Evolutionary conservation across 805 yeast genomes (phyloP).

Genomic region (Yarrowia keelungensis): DNA sequence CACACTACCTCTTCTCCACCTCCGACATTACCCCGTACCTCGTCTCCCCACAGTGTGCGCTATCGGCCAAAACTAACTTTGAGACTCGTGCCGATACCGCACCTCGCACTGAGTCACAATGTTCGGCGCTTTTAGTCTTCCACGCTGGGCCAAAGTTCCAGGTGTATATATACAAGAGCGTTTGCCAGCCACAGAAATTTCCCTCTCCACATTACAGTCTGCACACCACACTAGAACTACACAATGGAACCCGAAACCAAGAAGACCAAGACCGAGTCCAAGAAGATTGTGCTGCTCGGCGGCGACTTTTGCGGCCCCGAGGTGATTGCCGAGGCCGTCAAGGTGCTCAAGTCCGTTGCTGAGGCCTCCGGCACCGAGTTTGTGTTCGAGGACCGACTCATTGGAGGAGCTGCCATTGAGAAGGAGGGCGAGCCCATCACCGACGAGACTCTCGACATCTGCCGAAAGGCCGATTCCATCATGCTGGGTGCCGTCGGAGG

Average conservation of each 20-base stretch:
- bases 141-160: not conserved
- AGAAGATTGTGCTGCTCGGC: conserved; percentile 85
- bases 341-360: conserved; percentile 82
- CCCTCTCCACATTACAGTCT: not conserved
- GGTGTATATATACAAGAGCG: conserved; percentile 27
- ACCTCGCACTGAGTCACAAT: conserved; percentile 29
- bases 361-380: conserved; percentile 63
- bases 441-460: conserved; percentile 79
- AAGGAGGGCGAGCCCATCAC: conserved; percentile 94
- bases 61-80: conserved; percentile 20
- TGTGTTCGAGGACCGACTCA: conserved; percentile 80
- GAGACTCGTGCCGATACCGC: conserved; percentile 25
- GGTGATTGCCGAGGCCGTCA: conserved; percentile 86
- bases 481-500: conserved; percentile 98
- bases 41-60: not conserved
- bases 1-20: not conserved
- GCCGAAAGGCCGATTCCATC: conserved; percentile 92
- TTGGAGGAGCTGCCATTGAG: conserved; percentile 98
- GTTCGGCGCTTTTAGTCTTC: conserved; percentile 7
- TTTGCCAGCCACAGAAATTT: conserved; percentile 19
- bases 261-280: conserved; percentile 48
- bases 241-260: conserved; percentile 38
- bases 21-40: conserved; percentile 17
- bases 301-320: conserved; percentile 98
- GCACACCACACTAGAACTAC: not conserved